Conservation (phyloP, 257 asterid species). For the Eucommia ulmoides region DNA sequence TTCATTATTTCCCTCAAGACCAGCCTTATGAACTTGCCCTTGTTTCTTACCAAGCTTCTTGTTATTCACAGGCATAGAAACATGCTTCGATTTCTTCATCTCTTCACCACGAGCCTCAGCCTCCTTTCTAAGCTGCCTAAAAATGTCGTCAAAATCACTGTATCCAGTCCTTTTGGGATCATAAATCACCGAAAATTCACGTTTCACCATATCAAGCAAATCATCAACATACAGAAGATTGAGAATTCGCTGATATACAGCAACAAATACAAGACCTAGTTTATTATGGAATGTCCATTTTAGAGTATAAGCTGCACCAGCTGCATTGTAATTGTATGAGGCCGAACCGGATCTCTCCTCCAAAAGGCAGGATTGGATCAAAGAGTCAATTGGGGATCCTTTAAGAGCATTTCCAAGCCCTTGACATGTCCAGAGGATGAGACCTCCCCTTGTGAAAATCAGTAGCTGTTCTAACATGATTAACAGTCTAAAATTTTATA, state of each 20-base stretch:
- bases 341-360: conserved; percentile 95
- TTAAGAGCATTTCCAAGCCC: conserved; percentile 92
- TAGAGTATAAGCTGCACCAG: conserved; percentile 87
- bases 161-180: conserved; percentile 66
- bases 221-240: conserved; percentile 92
- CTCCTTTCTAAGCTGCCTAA: conserved; percentile 46
- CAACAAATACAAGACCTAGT: conserved; percentile 91
- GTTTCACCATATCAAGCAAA: conserved; percentile 79
- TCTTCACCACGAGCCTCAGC: conserved; percentile 41
- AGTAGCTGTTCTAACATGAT: conserved; percentile 84
- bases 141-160: conserved; percentile 55
- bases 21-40: conserved; percentile 46
- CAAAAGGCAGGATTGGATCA: conserved; percentile 91
- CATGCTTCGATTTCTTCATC: conserved; percentile 69
- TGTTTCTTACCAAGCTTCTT: conserved; percentile 55
- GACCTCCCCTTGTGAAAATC: conserved; percentile 87
- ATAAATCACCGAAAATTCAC: conserved; percentile 56
- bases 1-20: conserved; percentile 48
- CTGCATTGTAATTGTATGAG: conserved; percentile 71
- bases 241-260: conserved; percentile 84
- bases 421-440: conserved; percentile 96
- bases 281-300: conserved; percentile 97
- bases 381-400: conserved; percentile 84
- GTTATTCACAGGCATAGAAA: conserved; percentile 38
- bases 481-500: neutral